A percentile compares a stretch with the other conserved stretches of the same genome.
Conservation (phyloP, 1,284 basidiomycete genomes). For the Trametes sp. region DNA sequence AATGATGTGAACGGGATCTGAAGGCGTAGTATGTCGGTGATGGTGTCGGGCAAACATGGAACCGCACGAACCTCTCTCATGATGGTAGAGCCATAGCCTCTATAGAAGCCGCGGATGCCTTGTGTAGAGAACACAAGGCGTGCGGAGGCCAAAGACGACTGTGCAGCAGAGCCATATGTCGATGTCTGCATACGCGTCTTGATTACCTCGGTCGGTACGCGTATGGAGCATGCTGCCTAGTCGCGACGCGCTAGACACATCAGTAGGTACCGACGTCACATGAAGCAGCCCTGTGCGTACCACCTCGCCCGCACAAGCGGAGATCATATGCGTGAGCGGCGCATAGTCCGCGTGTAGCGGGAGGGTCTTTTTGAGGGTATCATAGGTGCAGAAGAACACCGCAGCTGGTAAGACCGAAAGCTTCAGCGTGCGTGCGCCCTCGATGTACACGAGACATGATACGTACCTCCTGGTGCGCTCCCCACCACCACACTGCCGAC, state of each 20-base stretch:
- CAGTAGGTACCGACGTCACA: conserved; percentile 34
- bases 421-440: not conserved
- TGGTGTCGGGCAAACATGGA: not conserved
- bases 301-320: conserved; percentile 86
- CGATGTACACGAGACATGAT: not conserved
- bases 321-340: conserved; percentile 81
- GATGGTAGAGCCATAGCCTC: conserved; percentile 82
- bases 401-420: conserved; percentile 65
- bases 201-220: conserved; percentile 95
- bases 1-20: conserved; percentile 98
- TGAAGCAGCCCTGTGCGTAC: conserved; percentile 53
- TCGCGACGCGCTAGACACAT: conserved; percentile 24
- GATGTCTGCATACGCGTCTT: conserved; percentile 87
- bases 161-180: conserved; percentile 62
- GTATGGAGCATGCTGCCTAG: conserved; percentile 90
- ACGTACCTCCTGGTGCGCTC: conserved; percentile 92
- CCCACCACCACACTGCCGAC: conserved; percentile 96
- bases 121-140: conserved; percentile 60
- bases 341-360: conserved; percentile 66
- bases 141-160: conserved; percentile 56
- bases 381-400: conserved; percentile 95
- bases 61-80: conserved; percentile 71
- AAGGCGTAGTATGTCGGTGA: not conserved
- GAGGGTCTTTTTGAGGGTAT: conserved; percentile 81
- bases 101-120: conserved; percentile 77